These are phyloP conservation scores for Harringtonia aguacate DNA, from an alignment of 2,329 filamentous ascomycete genomes.

Conservation along the genomic window DNA sequence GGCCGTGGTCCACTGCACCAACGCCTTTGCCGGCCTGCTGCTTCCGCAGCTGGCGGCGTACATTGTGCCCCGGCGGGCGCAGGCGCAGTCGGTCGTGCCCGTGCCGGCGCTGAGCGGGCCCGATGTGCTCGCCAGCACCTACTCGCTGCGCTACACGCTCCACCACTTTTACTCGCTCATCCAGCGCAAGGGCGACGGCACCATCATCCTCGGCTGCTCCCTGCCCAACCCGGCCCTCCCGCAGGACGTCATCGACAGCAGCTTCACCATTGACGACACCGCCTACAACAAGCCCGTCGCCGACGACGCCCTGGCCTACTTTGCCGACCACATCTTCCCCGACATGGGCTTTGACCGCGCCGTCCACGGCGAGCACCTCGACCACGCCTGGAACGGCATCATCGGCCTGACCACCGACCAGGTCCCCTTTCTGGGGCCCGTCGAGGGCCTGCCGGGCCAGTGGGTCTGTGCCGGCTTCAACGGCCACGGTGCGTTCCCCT, in stretches of 20 bases:
- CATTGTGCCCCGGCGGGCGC: constrained; percentile 30
- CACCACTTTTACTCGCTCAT: constrained; percentile 39
- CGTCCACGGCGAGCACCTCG: constrained; percentile 29
- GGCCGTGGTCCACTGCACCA: constrained; percentile 27
- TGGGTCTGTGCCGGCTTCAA: constrained; percentile 40
- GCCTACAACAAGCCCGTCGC: constrained; percentile 27
- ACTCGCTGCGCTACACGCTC: constrained; percentile 33
- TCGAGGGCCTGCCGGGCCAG: constrained; percentile 29
- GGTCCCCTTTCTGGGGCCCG: constrained; percentile 32
- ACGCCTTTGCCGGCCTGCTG: constrained; percentile 25
- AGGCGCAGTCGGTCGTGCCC: constrained; percentile 32
- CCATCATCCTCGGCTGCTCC: constrained; percentile 30
- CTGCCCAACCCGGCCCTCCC: constrained; percentile 28
- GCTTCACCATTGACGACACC: constrained; percentile 27
- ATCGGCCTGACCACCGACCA: constrained; percentile 34
- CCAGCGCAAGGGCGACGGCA: constrained; percentile 30
- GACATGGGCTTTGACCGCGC: constrained; percentile 11
- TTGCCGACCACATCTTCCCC: constrained; percentile 24
- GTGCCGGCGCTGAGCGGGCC: constrained; percentile 22
- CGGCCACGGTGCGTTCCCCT: constrained; percentile 27
- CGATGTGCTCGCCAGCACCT: constrained; percentile 25
- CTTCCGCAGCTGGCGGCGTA: constrained; percentile 22
- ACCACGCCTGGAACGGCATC: constrained; percentile 35
- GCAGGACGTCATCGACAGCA: constrained; percentile 16
- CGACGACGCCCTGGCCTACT: constrained; percentile 23